Evolutionary conservation across 345 rosid genomes (phyloP).

Genomic region (Lepidium africanum): DNA sequence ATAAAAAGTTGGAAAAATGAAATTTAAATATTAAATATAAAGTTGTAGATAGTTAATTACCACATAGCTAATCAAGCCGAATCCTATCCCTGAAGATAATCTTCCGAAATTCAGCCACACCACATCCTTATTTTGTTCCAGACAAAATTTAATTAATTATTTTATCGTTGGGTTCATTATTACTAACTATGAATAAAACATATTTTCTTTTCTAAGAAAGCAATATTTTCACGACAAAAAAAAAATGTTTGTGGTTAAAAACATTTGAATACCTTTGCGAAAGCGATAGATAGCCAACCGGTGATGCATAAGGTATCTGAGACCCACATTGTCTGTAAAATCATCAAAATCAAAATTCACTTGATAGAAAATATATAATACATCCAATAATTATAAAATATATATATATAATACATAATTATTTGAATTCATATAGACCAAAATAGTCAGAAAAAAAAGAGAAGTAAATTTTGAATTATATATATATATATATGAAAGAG

Average conservation of each 20-base stretch:
- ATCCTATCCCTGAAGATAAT: slow-evolving; percentile 33
- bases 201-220: background rate
- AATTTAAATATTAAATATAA: background rate
- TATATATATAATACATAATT: background rate
- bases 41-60: slow-evolving; percentile 16
- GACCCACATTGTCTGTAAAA: slow-evolving; percentile 34
- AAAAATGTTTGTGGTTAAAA: background rate
- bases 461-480: background rate
- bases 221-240: background rate
- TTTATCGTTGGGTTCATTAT: background rate
- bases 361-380: background rate
- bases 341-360: background rate
- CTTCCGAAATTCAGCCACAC: slow-evolving; percentile 36
- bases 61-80: slow-evolving; percentile 35
- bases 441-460: background rate
- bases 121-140: slow-evolving; percentile 23
- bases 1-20: background rate
- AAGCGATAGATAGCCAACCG: slow-evolving; percentile 52
- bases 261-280: slow-evolving; percentile 34
- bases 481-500: background rate
- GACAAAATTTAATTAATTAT: background rate
- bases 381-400: too few species aligned
- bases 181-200: background rate
- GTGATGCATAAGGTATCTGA: slow-evolving; percentile 26
- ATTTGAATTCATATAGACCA: background rate